phyloP scores from a whole-genome alignment of 2,329 filamentous ascomycete genomes.

The Curvularia lunata region DNA sequence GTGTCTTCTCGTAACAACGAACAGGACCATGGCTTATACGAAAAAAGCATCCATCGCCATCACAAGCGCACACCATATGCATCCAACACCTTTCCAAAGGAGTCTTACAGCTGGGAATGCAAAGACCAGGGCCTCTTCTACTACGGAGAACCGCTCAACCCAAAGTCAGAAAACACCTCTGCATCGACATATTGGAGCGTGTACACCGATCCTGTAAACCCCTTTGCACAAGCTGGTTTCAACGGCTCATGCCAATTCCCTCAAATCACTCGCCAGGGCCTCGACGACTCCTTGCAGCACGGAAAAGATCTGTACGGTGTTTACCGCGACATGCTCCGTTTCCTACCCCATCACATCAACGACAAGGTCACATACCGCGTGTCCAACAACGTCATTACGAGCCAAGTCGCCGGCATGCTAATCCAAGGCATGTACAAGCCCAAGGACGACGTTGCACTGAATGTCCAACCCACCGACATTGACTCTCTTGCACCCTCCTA shows the following conservation, averaged over 20 bases:
- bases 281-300: conserved; percentile 77
- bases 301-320: conserved; percentile 78
- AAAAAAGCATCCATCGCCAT: conserved; percentile 70
- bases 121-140: conserved; percentile 72
- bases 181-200: conserved; percentile 70
- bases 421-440: conserved; percentile 67
- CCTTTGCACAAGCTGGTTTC: conserved; percentile 70
- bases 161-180: conserved; percentile 52
- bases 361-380: conserved; percentile 69
- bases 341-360: conserved; percentile 63
- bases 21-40: neutral
- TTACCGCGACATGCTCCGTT: conserved; percentile 71
- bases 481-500: conserved; percentile 80
- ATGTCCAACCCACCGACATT: conserved; percentile 61
- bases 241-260: conserved; percentile 80
- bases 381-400: conserved; percentile 83
- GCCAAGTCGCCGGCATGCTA: conserved; percentile 78
- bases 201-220: conserved; percentile 68
- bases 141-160: conserved; percentile 65
- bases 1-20: neutral
- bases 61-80: conserved; percentile 86
- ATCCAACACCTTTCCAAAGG: conserved; percentile 75
- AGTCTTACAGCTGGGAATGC: conserved; percentile 76
- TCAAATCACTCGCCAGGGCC: conserved; percentile 74
- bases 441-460: conserved; percentile 29